These are phyloP conservation scores for Stephanodiscus minutulus DNA, from an alignment of 108 stramenopile genomes.

Conservation along the genomic window DNA sequence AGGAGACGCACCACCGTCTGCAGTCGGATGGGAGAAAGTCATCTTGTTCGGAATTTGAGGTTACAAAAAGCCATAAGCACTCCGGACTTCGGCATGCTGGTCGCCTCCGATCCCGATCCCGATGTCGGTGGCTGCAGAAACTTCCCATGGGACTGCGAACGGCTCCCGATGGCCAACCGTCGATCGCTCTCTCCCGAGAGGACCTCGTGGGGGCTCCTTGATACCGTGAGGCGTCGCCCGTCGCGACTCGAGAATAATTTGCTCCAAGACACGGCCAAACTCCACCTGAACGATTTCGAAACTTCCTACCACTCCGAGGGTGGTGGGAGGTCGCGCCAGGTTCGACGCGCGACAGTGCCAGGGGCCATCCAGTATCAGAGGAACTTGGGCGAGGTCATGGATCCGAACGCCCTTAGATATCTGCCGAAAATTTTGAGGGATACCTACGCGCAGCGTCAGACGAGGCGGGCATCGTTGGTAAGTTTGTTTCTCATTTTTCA, in stretches of 20 bases:
- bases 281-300: not conserved
- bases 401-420: slow-evolving; percentile 44
- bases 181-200: slow-evolving; percentile 26
- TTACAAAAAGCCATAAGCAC: no score
- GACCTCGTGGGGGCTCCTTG: not conserved
- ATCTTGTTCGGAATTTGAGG: no score
- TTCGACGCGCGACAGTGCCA: slow-evolving; percentile 9
- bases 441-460: slow-evolving; percentile 44
- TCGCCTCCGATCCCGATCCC: no score
- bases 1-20: no score
- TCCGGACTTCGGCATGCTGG: no score
- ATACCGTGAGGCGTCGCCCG: not conserved
- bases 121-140: not conserved
- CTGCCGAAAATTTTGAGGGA: slow-evolving; percentile 50
- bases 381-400: slow-evolving; percentile 26
- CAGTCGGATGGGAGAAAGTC: no score
- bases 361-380: slow-evolving; percentile 14
- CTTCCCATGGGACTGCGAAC: slow-evolving; percentile 4
- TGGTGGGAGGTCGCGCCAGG: not conserved
- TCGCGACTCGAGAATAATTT: not conserved
- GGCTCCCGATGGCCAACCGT: slow-evolving; percentile 17
- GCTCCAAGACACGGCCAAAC: not conserved
- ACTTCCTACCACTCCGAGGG: not conserved
- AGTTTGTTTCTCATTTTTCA: slow-evolving; percentile 6
- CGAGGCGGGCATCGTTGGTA: slow-evolving; percentile 15